Evolutionary conservation across 129 eudicot genomes (phyloP).

Genomic region (Chrysanthemum makinoi): DNA sequence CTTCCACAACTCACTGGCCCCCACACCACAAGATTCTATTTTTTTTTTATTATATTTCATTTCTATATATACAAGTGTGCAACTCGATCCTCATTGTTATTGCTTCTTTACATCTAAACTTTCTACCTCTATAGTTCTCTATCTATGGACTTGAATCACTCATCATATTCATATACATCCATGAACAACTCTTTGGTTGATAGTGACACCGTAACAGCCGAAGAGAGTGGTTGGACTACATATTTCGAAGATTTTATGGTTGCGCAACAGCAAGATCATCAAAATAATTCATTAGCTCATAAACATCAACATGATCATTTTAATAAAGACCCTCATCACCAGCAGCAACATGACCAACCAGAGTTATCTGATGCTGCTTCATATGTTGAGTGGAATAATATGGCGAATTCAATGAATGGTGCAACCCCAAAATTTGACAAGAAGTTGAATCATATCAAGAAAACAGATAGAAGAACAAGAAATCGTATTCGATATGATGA

Average conservation of each 20-base stretch:
- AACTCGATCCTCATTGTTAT: conserved; percentile 12
- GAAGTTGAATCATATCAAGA: conserved; percentile 46
- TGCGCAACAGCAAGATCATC: conserved; percentile 37
- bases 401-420: conserved; percentile 23
- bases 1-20: conserved; percentile 46
- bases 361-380: conserved; percentile 70
- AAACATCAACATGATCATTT: neutral
- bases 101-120: conserved; percentile 15
- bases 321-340: neutral
- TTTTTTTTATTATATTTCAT: conserved; percentile 17
- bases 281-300: conserved; percentile 4
- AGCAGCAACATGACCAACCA: conserved; percentile 12
- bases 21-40: conserved; percentile 45
- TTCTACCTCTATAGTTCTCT: conserved; percentile 20
- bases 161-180: conserved; percentile 31
- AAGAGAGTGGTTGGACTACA: conserved; percentile 84
- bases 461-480: conserved; percentile 33
- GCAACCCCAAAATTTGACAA: conserved; percentile 36
- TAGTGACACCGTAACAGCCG: conserved; percentile 26
- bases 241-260: conserved; percentile 67
- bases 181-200: conserved; percentile 22
- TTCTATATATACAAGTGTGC: conserved; percentile 26
- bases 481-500: conserved; percentile 45
- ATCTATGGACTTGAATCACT: conserved; percentile 28
- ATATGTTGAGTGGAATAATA: conserved; percentile 23